phyloP scores from a whole-genome alignment of 192 early-diverging fungal species.

The Dimargaris xerosporica region DNA sequence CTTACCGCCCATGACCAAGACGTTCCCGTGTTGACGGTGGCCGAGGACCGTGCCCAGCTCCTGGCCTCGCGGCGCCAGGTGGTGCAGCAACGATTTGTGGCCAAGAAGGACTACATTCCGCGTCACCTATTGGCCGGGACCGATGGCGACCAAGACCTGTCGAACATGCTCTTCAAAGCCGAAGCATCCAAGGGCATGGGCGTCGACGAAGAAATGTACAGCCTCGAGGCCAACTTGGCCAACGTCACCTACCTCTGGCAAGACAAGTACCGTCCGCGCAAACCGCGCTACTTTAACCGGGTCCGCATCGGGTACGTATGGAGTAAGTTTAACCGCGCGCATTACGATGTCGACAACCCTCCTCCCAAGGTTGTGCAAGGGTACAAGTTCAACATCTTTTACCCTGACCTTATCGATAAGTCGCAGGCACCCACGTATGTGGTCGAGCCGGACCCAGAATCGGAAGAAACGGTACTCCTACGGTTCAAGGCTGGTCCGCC shows the following conservation, averaged over 20 bases:
- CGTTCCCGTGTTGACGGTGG: conserved; percentile 18
- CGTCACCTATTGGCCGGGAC: background rate
- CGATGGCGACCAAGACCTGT: conserved; percentile 11
- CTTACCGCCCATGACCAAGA: conserved; percentile 16
- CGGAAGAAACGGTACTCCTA: conserved; percentile 71
- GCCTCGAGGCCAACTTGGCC: conserved; percentile 51
- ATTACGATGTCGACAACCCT: conserved; percentile 94
- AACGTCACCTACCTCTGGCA: conserved; percentile 61
- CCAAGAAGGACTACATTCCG: background rate
- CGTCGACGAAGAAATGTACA: conserved; percentile 66
- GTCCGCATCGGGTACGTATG: conserved; percentile 97
- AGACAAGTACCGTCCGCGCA: conserved; percentile 90
- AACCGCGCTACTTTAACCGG: conserved; percentile 91
- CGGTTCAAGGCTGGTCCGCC: conserved; percentile 90
- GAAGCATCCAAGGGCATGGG: conserved; percentile 61
- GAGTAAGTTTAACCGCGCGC: conserved; percentile 99
- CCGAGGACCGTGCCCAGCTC: conserved; percentile 1
- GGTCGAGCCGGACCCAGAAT: conserved; percentile 54
- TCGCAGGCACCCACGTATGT: conserved; percentile 77
- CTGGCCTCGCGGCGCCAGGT: background rate
- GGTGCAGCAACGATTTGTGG: conserved; percentile 11
- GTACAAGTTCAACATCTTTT: conserved; percentile 98
- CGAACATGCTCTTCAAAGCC: conserved; percentile 45
- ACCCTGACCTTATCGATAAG: conserved; percentile 94
- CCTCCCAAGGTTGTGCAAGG: conserved; percentile 96